phyloP scores from a whole-genome alignment of 192 early-diverging fungal genomes.

The Piromyces sp. region DNA sequence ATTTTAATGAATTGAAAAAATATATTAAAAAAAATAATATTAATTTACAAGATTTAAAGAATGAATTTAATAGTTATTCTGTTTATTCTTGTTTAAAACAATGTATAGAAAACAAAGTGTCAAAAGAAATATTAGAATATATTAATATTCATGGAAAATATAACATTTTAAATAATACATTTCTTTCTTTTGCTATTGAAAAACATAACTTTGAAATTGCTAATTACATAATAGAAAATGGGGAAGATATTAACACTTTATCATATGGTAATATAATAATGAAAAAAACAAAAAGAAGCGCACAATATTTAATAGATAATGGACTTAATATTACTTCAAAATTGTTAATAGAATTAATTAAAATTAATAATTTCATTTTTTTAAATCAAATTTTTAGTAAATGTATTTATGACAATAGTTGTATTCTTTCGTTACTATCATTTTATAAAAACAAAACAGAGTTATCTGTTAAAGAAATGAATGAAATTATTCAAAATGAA shows the following conservation, averaged over 20 bases:
- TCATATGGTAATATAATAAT: not conserved
- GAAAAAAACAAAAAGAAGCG: not conserved
- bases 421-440: not conserved
- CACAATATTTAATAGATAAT: not conserved
- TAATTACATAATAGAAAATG: not conserved
- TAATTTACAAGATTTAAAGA: not conserved
- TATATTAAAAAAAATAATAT: not conserved
- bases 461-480: not conserved
- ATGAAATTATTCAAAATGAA: not conserved
- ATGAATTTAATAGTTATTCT: not conserved
- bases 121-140: not conserved
- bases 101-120: not conserved
- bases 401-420: not conserved
- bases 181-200: not conserved
- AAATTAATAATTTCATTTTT: not conserved
- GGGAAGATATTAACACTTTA: not conserved
- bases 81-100: not conserved
- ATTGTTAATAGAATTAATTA: not conserved
- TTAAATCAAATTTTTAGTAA: not conserved
- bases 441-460: not conserved
- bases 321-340: not conserved
- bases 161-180: not conserved
- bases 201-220: not conserved
- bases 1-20: not conserved
- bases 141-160: not conserved